A percentile compares a stretch with the other conserved stretches of the same genome.
Evolutionary conservation across 495 filamentous ascomycete genomes (phyloP).

Genomic region (Patellaria atrata): DNA sequence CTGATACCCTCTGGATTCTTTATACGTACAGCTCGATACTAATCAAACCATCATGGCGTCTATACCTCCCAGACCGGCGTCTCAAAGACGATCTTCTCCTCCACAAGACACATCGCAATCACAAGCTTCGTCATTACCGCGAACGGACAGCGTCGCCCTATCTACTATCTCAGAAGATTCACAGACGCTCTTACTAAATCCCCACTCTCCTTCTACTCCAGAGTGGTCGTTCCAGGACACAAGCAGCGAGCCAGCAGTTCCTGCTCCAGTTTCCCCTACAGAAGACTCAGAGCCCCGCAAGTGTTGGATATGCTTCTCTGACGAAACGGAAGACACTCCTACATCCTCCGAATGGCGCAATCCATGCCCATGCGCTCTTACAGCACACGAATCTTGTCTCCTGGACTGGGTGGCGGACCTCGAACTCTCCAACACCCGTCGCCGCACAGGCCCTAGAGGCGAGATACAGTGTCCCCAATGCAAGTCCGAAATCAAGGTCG

Average conservation of each 20-base stretch:
- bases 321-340: constrained; percentile 61
- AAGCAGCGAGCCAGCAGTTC: constrained; percentile 1
- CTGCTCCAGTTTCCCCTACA: background rate
- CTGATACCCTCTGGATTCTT: too few species aligned
- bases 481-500: constrained; percentile 62
- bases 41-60: constrained; percentile 20
- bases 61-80: constrained; percentile 15
- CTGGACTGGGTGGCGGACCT: constrained; percentile 80
- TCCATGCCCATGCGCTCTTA: constrained; percentile 77
- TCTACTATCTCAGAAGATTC: constrained; percentile 23
- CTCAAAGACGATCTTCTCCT: constrained; percentile 12
- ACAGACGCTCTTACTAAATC: constrained; percentile 25
- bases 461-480: constrained; percentile 77
- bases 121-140: constrained; percentile 1
- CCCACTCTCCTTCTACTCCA: background rate
- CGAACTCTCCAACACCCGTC: constrained; percentile 45
- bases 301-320: constrained; percentile 89
- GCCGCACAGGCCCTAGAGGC: constrained; percentile 28
- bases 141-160: constrained; percentile 13
- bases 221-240: background rate
- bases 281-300: constrained; percentile 34
- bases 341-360: constrained; percentile 62
- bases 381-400: constrained; percentile 81
- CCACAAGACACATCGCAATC: constrained; percentile 4
- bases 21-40: too few species aligned